These are phyloP conservation scores for Cardamine occulta DNA, from an alignment of 345 rosid species.

Conservation along the genomic window DNA sequence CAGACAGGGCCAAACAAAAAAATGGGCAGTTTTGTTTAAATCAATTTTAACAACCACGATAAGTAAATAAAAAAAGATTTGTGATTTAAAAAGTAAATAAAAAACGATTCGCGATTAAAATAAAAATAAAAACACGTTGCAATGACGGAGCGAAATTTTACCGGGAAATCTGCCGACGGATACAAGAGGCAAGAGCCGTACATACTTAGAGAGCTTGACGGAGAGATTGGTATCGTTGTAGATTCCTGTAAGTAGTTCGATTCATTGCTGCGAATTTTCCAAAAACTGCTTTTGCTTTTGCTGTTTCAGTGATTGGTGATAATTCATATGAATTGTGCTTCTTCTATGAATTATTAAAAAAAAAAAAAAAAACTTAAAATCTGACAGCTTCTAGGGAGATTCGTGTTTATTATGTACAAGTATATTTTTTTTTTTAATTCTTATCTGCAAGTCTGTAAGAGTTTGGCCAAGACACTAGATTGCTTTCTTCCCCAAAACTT, in stretches of 20 bases:
- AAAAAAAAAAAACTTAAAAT: not conserved
- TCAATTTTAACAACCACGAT: not conserved
- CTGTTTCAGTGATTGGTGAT: not conserved
- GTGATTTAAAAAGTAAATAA: not conserved
- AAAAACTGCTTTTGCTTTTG: not conserved
- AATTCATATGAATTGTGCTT: not conserved
- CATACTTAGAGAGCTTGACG: not conserved
- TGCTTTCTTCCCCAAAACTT: not conserved
- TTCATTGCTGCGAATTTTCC: not conserved
- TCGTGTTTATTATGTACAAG: no score
- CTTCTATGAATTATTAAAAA: not conserved
- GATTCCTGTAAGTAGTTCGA: not conserved
- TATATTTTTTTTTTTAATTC: not conserved
- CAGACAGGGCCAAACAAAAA: no score
- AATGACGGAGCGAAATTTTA: not conserved
- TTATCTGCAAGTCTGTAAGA: not conserved
- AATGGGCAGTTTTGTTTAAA: no score
- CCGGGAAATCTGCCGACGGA: slow-evolving; percentile 4
- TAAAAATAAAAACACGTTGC: not conserved
- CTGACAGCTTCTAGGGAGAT: not conserved
- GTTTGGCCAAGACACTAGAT: not conserved
- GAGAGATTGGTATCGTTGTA: not conserved
- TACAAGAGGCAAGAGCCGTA: not conserved
- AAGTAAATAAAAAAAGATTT: not conserved
- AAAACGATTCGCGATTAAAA: not conserved